Evolutionary conservation across 139 green algal genomes (phyloP), one percentile per base, ranked within the genome.

Genomic region (Monoraphidium neglectum): DNA sequence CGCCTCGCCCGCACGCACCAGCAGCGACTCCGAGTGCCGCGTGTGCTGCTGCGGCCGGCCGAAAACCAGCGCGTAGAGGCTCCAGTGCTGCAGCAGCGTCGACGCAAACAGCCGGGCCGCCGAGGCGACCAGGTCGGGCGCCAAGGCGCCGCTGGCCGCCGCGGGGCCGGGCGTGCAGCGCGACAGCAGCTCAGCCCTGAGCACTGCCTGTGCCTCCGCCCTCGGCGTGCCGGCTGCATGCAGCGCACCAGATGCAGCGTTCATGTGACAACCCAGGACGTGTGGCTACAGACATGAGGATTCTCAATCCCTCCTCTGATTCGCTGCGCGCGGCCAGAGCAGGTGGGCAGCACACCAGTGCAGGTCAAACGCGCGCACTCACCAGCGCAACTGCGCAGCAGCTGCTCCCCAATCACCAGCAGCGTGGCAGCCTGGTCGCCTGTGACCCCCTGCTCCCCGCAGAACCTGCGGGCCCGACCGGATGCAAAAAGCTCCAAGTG

Each of bases 1-100:
- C n/a, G n/a, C n/a, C n/a, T n/a, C n/a, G n/a, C n/a, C 32, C n/a
- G 32, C 40, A 26, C 72, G 71, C 46, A 78, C 73, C 62, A 64
- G 18, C 47, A 79, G 35, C 47, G 72, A 49, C 15, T 56, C n/a
- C 47, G 51, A 10, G 49, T 72, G 73, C 49, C 56, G 35, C 35
- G 38, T 24, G 36, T 79, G 73, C 24, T 46, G 59, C 51, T 79
- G 73, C n/a, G 46, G 15, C 36, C 18, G 49, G 2, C 43, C 47
- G 49, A 66, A 73, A 2, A 56, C 62, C 16, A 68, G 32, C 6
- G 8, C n/a, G 24, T 73, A 72, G 12, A 79, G 63, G 49, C 3
- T 24, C 26, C 47, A 73, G 60, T 79, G 73, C 62, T 72, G 73
- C 73, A 79, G 73, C 73, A 79, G 35, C 8, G 32, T 49, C 8